Evolutionary conservation across 345 rosid species (phyloP).

Genomic region (Eutrema japonicum): DNA sequence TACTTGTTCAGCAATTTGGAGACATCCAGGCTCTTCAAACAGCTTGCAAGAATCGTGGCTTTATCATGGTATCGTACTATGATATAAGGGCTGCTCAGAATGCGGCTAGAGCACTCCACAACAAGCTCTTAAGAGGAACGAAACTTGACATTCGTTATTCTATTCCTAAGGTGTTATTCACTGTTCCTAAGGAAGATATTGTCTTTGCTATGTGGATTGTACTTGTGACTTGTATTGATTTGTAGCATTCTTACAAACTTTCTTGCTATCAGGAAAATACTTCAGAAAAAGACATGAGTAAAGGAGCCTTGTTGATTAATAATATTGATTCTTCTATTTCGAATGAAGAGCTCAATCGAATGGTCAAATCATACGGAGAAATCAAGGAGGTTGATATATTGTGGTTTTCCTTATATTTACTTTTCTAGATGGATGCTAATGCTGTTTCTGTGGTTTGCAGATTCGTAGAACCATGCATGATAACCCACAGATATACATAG

Average conservation of each 20-base stretch:
- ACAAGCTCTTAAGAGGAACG: conserved; percentile 60
- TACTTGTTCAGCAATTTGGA: conserved; percentile 75
- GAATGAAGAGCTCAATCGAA: conserved; percentile 57
- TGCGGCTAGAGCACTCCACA: conserved; percentile 79
- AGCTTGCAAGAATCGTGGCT: conserved; percentile 83
- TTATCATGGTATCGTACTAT: conserved; percentile 79
- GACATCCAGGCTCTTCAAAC: conserved; percentile 75
- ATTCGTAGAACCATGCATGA: conserved; percentile 62
- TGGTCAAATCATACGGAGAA: conserved; percentile 67
- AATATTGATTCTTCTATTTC: conserved; percentile 70
- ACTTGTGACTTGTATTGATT: conserved; percentile 27
- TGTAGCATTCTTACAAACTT: conserved; percentile 20
- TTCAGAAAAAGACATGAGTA: conserved; percentile 56
- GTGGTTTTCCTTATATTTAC: conserved; percentile 7
- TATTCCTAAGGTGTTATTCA: conserved; percentile 63
- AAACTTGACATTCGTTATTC: conserved; percentile 88
- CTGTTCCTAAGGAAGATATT: conserved; percentile 20
- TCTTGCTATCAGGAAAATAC: conserved; percentile 54
- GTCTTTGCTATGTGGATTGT: conserved; percentile 5
- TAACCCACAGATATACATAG: conserved; percentile 61
- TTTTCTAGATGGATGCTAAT: conserved; percentile 27
- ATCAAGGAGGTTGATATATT: conserved; percentile 60
- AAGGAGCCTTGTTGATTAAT: conserved; percentile 61
- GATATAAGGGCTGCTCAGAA: conserved; percentile 90
- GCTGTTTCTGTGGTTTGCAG: conserved; percentile 51